These are phyloP conservation scores for Neostapfia colusana DNA, from an alignment of 176 grass and related monocot genomes.

Conservation along the genomic window DNA sequence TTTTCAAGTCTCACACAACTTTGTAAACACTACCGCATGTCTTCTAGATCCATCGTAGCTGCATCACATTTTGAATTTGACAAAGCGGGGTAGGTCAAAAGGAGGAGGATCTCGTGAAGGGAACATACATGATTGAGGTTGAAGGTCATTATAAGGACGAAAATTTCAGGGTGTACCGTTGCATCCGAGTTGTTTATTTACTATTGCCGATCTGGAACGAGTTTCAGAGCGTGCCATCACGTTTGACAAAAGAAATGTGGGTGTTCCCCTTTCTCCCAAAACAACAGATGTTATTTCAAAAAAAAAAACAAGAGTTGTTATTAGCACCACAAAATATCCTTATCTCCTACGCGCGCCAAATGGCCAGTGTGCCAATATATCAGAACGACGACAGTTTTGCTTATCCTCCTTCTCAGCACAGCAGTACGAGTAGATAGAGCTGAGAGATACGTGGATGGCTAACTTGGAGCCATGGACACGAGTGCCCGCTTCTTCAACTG, in stretches of 20 bases:
- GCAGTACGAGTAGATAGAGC: too few relatives aligned
- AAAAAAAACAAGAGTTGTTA: too few relatives aligned
- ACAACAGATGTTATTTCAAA: not conserved
- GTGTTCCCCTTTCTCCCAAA: not conserved
- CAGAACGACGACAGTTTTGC: too few relatives aligned
- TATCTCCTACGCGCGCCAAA: not conserved
- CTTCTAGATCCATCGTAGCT: too few relatives aligned
- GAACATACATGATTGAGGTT: slow-evolving; percentile 15
- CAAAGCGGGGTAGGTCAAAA: not conserved
- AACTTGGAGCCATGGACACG: too few relatives aligned
- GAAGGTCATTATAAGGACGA: not conserved
- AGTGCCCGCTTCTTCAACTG: too few relatives aligned
- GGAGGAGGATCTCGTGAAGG: not conserved
- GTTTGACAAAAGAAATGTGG: not conserved
- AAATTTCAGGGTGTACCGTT: not conserved
- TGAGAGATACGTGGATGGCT: too few relatives aligned
- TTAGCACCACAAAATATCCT: not conserved
- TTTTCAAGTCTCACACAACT: too few relatives aligned
- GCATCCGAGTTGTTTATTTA: not conserved
- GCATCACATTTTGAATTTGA: too few relatives aligned
- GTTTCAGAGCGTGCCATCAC: not conserved
- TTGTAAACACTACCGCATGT: not conserved
- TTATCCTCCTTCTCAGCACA: too few relatives aligned
- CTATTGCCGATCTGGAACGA: not conserved
- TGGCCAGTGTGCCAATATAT: not conserved